These are phyloP conservation scores for Takakia lepidozioides DNA, from an alignment of 225 moss, liverwort and hornwort species.

Conservation along the genomic window DNA sequence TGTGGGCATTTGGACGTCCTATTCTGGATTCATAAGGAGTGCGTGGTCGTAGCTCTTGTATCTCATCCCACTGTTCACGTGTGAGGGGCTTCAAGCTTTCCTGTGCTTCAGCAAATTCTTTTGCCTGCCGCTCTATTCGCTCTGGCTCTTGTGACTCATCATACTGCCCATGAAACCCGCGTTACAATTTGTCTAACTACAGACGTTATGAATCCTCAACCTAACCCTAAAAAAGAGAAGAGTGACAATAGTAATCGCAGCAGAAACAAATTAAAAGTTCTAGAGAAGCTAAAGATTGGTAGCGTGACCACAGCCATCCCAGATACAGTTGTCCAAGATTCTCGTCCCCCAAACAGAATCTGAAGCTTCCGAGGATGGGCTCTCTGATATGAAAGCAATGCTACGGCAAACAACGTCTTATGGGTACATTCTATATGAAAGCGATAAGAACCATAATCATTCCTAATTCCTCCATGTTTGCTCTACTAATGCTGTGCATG, in stretches of 20 bases:
- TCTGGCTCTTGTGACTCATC: conserved; percentile 76
- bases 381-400: not conserved
- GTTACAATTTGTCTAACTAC: not conserved
- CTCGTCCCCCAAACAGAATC: not conserved
- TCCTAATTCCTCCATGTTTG: not conserved
- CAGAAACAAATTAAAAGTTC: not conserved
- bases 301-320: too few species aligned
- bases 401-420: not conserved
- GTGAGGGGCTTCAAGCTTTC: conserved; percentile 50
- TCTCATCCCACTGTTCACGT: conserved; percentile 63
- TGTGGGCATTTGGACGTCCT: conserved; percentile 67
- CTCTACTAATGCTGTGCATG: too few species aligned
- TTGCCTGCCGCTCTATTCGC: conserved; percentile 74
- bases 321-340: too few species aligned
- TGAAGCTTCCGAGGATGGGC: not conserved
- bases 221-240: not conserved
- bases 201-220: not conserved
- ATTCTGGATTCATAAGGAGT: conserved; percentile 83
- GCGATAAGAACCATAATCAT: not conserved
- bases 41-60: conserved; percentile 78
- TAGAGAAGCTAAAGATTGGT: not conserved
- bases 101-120: conserved; percentile 69
- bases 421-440: too few species aligned
- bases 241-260: not conserved
- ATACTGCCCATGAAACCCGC: conserved; percentile 30